Conservation (phyloP, 108 stramenopile species). For the Skeletonema tropicum region DNA sequence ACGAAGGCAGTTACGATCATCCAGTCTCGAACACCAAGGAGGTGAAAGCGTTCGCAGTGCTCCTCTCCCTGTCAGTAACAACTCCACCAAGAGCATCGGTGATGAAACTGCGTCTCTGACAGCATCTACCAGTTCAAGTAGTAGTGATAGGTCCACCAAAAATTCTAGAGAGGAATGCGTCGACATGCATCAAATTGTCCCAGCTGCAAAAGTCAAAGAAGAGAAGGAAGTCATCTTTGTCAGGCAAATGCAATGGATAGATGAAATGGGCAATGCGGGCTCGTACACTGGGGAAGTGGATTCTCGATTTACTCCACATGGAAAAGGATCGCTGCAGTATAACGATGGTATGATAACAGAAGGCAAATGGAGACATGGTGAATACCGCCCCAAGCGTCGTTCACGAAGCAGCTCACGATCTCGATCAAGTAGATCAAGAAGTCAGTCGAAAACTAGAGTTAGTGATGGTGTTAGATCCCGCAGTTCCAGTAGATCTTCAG, state of each 20-base stretch:
- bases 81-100: background rate
- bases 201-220: background rate
- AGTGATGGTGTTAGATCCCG: background rate
- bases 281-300: constrained; percentile 42
- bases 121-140: constrained; percentile 2
- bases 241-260: constrained; percentile 41
- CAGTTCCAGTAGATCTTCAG: constrained; percentile 1
- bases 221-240: constrained; percentile 19
- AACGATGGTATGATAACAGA: constrained; percentile 24
- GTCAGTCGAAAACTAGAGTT: background rate
- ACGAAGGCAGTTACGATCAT: background rate
- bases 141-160: background rate
- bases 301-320: constrained; percentile 33
- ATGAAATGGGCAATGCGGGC: constrained; percentile 32
- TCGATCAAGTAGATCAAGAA: background rate
- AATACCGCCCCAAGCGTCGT: constrained; percentile 10
- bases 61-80: background rate
- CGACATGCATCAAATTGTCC: background rate
- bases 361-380: constrained; percentile 45
- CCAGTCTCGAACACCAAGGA: background rate
- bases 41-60: background rate
- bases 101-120: background rate
- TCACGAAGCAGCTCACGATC: constrained; percentile 2
- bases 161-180: constrained; percentile 16
- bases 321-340: constrained; percentile 35